Percentiles rank a stretch among this genome's conserved stretches.
Evolutionary conservation across 805 yeast species (phyloP).

Genomic region (Lipomyces yamanashiensis): DNA sequence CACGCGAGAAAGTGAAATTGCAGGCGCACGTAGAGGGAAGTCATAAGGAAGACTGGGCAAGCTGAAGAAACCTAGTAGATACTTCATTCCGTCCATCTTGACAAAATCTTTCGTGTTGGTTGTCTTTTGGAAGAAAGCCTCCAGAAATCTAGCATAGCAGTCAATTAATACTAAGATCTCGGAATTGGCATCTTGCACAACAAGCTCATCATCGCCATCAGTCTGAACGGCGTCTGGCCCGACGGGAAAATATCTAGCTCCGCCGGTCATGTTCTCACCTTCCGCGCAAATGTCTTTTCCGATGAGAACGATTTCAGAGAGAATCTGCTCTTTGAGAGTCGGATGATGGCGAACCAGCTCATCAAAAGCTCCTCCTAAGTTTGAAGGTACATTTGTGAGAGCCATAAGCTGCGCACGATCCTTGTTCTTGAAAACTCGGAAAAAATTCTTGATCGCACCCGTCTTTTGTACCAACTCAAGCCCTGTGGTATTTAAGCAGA

Average conservation of each 20-base stretch:
- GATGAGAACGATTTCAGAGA: constrained; percentile 46
- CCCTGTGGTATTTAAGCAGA: constrained; percentile 78
- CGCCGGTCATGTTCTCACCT: constrained; percentile 23
- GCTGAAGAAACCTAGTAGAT: constrained; percentile 37
- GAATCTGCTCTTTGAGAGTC: constrained; percentile 62
- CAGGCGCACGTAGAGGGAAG: constrained; percentile 40
- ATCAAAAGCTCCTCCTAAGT: constrained; percentile 72
- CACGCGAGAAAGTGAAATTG: constrained; percentile 26
- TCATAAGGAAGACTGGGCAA: constrained; percentile 43
- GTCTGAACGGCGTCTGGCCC: constrained; percentile 26
- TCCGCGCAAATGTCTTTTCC: constrained; percentile 19
- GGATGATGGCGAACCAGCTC: constrained; percentile 86
- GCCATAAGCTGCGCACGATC: constrained; percentile 60
- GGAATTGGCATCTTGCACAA: constrained; percentile 28
- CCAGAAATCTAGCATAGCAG: constrained; percentile 39
- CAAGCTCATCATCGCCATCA: constrained; percentile 34
- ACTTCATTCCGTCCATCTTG: constrained; percentile 38
- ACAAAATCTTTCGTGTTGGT: constrained; percentile 41
- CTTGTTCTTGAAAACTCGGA: constrained; percentile 55
- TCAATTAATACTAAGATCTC: constrained; percentile 32
- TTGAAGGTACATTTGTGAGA: constrained; percentile 56
- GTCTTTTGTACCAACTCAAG: constrained; percentile 56
- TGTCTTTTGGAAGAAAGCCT: constrained; percentile 42
- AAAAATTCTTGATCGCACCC: constrained; percentile 51
- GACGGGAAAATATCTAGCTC: constrained; percentile 36